Conservation (phyloP, 2,329 filamentous ascomycete genomes). For the Nemania sp. region DNA sequence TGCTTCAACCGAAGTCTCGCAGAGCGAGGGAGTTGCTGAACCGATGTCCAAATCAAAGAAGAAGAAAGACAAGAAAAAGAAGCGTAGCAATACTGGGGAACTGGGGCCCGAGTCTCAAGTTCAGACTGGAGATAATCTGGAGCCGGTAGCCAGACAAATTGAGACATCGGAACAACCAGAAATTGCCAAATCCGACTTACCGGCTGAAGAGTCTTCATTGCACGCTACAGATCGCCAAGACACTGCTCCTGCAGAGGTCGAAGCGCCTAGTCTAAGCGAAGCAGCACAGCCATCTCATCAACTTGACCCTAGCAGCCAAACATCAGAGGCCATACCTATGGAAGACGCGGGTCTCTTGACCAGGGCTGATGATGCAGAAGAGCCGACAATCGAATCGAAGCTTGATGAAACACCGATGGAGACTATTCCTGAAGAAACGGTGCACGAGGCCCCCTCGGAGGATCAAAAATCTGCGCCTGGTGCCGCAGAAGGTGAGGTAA, state of each 20-base stretch:
- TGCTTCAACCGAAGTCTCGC: not conserved
- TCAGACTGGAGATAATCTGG: constrained; percentile 22
- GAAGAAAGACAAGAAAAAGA: constrained; percentile 24
- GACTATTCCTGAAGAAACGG: not conserved
- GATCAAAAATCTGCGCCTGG: constrained; percentile 18
- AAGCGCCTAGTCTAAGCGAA: not conserved
- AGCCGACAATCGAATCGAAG: not conserved
- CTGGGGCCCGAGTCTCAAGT: constrained; percentile 26
- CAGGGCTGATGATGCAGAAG: not conserved
- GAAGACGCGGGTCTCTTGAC: not conserved
- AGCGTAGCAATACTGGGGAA: constrained; percentile 19
- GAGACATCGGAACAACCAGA: not conserved
- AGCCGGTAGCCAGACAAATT: constrained; percentile 13
- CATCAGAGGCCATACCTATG: not conserved
- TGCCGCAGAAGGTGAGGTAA: constrained; percentile 1
- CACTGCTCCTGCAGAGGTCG: not conserved
- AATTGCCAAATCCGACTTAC: not conserved
- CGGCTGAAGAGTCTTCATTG: not conserved
- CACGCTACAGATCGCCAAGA: not conserved
- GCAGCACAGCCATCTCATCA: not conserved
- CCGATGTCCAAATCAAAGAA: constrained; percentile 1
- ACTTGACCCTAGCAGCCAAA: not conserved
- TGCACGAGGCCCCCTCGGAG: not conserved
- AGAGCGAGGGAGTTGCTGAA: constrained; percentile 24
- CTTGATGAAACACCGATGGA: not conserved